Base-by-base conservation (phyloP, 495 filamentous ascomycete species). In the Barbatosphaeria neglecta region DNA sequence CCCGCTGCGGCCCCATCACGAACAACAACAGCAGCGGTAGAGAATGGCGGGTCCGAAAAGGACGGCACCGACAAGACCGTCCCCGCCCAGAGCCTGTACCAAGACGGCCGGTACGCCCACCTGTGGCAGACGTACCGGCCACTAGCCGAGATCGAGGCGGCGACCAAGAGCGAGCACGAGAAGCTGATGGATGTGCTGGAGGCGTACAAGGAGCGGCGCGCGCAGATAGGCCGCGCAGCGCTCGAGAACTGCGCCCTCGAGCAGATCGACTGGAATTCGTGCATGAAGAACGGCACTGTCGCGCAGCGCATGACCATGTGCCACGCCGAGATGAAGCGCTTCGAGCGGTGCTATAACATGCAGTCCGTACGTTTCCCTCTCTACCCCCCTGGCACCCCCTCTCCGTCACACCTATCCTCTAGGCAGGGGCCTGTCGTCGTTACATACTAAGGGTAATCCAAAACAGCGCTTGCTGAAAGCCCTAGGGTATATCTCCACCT, bases 211-310 rank as follows among this genome's bases (percentile, higher is more conserved):
- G 76, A 85, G 57, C 84, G 87, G 48, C 84, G 82, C 54, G 76
- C 76, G 17, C 70, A 75, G 45, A 87, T 97, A 44, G 84, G 86
- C 17, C 73, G 76, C 17, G 86, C 85, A 7, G 92, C 92, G 13
- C 68, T 94, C 52, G 93, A 97, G 68, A 98, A 96, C 62, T 98
- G 92, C 68, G 83, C 87, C 0, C 51, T 86, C 45, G 88, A 96
- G 64, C 84, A 95, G 63, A 65, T 81, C 53, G 80, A 74, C 20
- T 75, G 90, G 65, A 74, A 74, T 42, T 68, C 79, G 3, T 98
- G 92, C 68, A 93, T 86, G 67, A 67, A 72, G 46, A 70, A 65
- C 37, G 87, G 88, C 28, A 68, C 65, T 19, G 73, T 71, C 63
- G 57, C 60, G 42, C 71, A 79, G 38, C 69, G 72, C 20, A 59